Evolutionary conservation across 163 green algal genomes (phyloP).

Genomic region (Smithsoniella earleae): DNA sequence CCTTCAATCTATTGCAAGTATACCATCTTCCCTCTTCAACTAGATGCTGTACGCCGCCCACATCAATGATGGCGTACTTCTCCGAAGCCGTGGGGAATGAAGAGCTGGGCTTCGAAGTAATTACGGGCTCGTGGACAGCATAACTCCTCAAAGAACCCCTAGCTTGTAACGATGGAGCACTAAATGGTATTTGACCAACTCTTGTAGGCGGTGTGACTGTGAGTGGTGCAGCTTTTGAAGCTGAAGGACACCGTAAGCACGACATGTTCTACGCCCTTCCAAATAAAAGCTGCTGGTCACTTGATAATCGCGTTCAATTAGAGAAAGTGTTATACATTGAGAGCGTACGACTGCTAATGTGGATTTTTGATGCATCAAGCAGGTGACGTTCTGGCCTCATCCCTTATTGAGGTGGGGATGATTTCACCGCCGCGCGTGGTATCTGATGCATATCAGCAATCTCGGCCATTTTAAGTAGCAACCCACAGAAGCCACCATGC

Average conservation of each 20-base stretch:
- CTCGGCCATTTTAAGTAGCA: too few relatives aligned
- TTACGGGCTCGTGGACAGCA: background rate
- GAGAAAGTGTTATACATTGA: too few relatives aligned
- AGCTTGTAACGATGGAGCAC: background rate
- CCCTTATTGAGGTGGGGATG: too few relatives aligned
- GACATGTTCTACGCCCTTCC: background rate
- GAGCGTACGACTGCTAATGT: too few relatives aligned
- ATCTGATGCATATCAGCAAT: too few relatives aligned
- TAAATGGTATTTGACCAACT: background rate
- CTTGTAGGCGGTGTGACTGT: background rate
- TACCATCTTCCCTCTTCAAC: conserved; percentile 89
- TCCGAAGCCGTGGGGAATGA: conserved; percentile 35
- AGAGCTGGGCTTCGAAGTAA: conserved; percentile 19
- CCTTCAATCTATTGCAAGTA: conserved; percentile 73
- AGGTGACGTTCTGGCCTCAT: too few relatives aligned
- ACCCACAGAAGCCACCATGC: too few relatives aligned
- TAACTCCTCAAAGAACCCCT: background rate
- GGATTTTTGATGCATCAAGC: too few relatives aligned
- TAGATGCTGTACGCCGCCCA: conserved; percentile 83
- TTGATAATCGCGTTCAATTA: too few relatives aligned
- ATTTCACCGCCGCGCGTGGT: too few relatives aligned
- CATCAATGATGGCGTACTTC: conserved; percentile 64
- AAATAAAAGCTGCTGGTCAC: too few relatives aligned
- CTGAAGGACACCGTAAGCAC: background rate
- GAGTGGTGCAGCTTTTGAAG: background rate